Percentiles rank a stretch among this genome's conserved stretches.
Evolutionary conservation across 805 yeast species (phyloP).

Genomic region (Myxozyma kluyveri): DNA sequence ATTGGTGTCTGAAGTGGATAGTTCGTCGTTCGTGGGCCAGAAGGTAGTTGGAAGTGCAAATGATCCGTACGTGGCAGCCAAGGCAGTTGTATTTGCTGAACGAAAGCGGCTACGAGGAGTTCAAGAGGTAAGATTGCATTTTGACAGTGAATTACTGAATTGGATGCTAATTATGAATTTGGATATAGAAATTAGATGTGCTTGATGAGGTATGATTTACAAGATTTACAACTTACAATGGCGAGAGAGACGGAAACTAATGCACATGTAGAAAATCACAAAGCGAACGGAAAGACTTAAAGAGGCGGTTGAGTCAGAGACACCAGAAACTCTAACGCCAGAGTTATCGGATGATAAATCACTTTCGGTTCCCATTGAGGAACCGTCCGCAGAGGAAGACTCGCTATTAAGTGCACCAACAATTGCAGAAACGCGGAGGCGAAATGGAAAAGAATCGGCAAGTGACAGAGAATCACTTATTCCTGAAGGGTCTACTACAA

Average conservation of each 20-base stretch:
- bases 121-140: constrained; percentile 20
- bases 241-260: background rate
- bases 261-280: constrained; percentile 1
- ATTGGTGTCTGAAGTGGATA: constrained; percentile 16
- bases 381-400: constrained; percentile 4
- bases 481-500: constrained; percentile 11
- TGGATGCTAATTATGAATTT: background rate
- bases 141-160: background rate
- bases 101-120: constrained; percentile 23
- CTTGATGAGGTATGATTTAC: constrained; percentile 14
- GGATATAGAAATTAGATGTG: constrained; percentile 18
- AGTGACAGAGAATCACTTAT: background rate
- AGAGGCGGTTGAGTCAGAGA: too few relatives aligned
- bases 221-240: background rate
- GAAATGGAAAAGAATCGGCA: too few relatives aligned
- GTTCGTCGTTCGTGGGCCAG: constrained; percentile 1
- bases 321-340: too few relatives aligned
- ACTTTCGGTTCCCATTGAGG: background rate
- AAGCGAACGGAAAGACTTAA: constrained; percentile 10
- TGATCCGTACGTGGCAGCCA: constrained; percentile 2
- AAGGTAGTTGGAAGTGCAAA: background rate
- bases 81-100: constrained; percentile 13
- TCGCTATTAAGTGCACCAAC: constrained; percentile 5
- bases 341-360: too few relatives aligned
- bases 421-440: too few relatives aligned